Conservation (phyloP, 2,329 filamentous ascomycete species). For the Polytolypa hystricis region DNA sequence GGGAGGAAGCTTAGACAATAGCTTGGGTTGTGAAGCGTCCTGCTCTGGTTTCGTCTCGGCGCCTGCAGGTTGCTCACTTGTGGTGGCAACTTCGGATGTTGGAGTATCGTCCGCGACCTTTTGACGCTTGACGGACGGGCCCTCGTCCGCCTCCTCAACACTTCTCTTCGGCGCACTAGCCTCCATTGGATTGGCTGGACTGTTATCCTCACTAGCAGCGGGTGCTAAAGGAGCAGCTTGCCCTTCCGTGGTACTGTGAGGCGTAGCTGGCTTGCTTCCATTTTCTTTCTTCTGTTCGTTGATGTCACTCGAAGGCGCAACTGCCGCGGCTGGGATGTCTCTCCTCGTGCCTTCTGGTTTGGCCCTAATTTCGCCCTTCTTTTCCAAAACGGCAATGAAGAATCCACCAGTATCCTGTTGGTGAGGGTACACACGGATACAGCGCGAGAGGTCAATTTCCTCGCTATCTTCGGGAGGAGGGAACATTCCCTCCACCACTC, state of each 20-base stretch:
- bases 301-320: constrained; percentile 22
- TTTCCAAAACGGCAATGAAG: constrained; percentile 93
- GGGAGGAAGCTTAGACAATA: constrained; percentile 14
- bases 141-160: constrained; percentile 19
- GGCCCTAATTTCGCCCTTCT: constrained; percentile 73
- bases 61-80: background rate
- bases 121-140: constrained; percentile 27
- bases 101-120: constrained; percentile 31
- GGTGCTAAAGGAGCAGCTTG: constrained; percentile 20
- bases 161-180: constrained; percentile 23
- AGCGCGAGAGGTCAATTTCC: constrained; percentile 69
- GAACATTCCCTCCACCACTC: constrained; percentile 76
- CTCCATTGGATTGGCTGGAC: too few relatives aligned
- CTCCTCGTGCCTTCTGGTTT: constrained; percentile 50
- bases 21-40: constrained; percentile 5
- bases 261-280: background rate
- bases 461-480: constrained; percentile 47
- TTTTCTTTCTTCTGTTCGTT: constrained; percentile 9
- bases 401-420: constrained; percentile 94
- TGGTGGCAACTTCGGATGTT: constrained; percentile 1
- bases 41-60: constrained; percentile 16
- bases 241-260: constrained; percentile 4
- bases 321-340: too few relatives aligned
- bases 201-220: too few relatives aligned
- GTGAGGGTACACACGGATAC: constrained; percentile 90